Percentiles rank a stretch among this genome's conserved stretches.
phyloP scores from a whole-genome alignment of 208 protist genomes.

The Leishmania tarentolae region DNA sequence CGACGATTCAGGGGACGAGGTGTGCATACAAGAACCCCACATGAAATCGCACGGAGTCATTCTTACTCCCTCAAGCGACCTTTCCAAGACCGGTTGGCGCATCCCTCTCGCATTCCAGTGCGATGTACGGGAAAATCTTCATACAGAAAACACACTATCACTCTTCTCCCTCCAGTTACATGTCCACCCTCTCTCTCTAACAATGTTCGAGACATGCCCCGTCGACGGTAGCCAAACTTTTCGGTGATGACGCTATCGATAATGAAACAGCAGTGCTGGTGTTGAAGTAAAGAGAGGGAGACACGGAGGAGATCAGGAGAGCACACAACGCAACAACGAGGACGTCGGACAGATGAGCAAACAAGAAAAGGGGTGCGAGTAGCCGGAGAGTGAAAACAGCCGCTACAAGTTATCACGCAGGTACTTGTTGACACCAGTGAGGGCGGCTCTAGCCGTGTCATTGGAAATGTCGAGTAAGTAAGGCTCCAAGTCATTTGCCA shows the following conservation, averaged over 20 bases:
- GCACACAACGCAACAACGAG: not conserved
- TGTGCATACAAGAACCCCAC: not conserved
- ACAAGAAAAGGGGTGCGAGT: not conserved
- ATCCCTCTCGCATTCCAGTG: not conserved
- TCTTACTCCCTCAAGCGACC: not conserved
- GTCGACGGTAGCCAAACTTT: not conserved
- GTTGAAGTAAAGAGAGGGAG: not conserved
- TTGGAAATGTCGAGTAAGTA: slow-evolving; percentile 58
- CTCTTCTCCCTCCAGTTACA: not conserved
- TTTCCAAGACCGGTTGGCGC: not conserved
- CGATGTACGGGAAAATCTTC: not conserved
- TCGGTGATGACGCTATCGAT: not conserved
- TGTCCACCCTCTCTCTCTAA: not conserved
- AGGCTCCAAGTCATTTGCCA: slow-evolving; percentile 64
- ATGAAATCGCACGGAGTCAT: not conserved
- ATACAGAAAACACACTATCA: not conserved
- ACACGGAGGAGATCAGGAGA: slow-evolving; percentile 1
- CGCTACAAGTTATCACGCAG: slow-evolving; percentile 75
- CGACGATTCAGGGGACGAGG: not conserved
- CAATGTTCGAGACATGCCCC: not conserved
- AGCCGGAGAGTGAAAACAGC: not conserved
- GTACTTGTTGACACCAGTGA: slow-evolving; percentile 86
- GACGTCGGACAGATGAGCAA: not conserved
- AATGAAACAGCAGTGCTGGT: not conserved
- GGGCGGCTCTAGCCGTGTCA: slow-evolving; percentile 67